Evolutionary conservation across 1,284 basidiomycete genomes (phyloP), one percentile per base, ranked within the genome.

Genomic region (Pascua sp.): DNA sequence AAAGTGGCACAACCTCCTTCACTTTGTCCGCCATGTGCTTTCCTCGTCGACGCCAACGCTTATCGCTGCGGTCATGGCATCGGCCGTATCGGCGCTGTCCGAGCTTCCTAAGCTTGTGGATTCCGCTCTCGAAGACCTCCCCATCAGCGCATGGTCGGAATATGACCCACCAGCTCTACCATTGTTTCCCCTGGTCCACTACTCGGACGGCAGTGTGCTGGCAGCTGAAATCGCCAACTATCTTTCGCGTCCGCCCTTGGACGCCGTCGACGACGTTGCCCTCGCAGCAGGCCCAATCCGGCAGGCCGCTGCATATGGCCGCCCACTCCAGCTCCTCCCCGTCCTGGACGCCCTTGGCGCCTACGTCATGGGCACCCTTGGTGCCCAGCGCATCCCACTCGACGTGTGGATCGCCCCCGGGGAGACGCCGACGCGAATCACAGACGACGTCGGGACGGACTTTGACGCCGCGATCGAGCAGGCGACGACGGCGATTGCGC

Each of bases 271-370:
- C 8, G 50, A 55, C 37, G 17, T 65, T 5, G 51, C 55, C 0
- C 55, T 60, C 7, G 49, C 51, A 1, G 40, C 63, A 24, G 62
- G 60, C 0, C 65, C 65, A 0, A 47, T 71, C 12, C 60, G 63
- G 1, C 64, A 65, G 44, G 60, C 61, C 2, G 62, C 60, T 4
- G 17, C 53, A 1, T 38, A 54, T 8, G 57, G 59, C 1, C 56
- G 54, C 59, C 60, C 63, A 2, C 51, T 68, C 5, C 67, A 66
- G 2, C 57, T 70, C 16, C 46, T 57, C 13, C 51, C 56, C 3
- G 59, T 66, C 2, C 61, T 71, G 2, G 55, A 57, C 43, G 59
- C 60, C 2, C 47, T 71, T 7, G 63, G 62, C 9, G 55, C 49
- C 16, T 53, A 66, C 47, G 58, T 69, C 12, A 56, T 63, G 11